Conservation (phyloP, 768 basidiomycete species). For the Amanita subjunquillea region DNA sequence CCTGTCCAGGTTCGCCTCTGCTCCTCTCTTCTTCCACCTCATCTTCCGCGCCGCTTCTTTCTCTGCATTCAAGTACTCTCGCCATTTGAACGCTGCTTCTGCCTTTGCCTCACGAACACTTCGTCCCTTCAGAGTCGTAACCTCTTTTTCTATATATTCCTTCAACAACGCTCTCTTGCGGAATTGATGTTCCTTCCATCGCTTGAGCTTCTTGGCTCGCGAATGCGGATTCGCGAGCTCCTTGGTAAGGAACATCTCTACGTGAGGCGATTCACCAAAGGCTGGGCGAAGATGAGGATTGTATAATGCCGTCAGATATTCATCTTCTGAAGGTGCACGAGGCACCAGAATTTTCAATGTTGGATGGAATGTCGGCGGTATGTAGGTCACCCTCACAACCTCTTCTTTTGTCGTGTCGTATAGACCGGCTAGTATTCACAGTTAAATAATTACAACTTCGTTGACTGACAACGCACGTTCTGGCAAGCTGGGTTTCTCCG, state of each 20-base stretch:
- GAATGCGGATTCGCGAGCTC: conserved; percentile 79
- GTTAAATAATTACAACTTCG: background rate
- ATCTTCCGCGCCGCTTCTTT: conserved; percentile 52
- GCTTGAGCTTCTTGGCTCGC: conserved; percentile 69
- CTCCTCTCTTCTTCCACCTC: conserved; percentile 39
- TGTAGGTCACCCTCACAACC: conserved; percentile 63
- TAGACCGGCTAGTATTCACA: conserved; percentile 29
- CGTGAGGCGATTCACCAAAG: conserved; percentile 44
- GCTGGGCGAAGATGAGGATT: conserved; percentile 33
- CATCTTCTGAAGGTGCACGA: conserved; percentile 37
- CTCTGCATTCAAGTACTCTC: conserved; percentile 46
- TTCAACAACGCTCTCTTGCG: conserved; percentile 40
- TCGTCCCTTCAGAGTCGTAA: conserved; percentile 49
- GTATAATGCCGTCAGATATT: conserved; percentile 50
- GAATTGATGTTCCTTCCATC: conserved; percentile 54
- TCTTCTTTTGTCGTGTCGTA: conserved; percentile 58
- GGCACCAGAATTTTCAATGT: conserved; percentile 25
- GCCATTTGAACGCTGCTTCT: conserved; percentile 71
- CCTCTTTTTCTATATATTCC: conserved; percentile 42
- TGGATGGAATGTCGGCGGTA: conserved; percentile 41
- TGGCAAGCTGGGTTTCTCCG: conserved; percentile 27
- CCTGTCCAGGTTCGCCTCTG: conserved; percentile 40
- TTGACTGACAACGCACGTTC: conserved; percentile 26
- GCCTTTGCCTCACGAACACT: conserved; percentile 52
- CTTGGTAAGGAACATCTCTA: conserved; percentile 54